phyloP scores from a whole-genome alignment of 139 green algal species.

The Chlamydomonas urium region DNA sequence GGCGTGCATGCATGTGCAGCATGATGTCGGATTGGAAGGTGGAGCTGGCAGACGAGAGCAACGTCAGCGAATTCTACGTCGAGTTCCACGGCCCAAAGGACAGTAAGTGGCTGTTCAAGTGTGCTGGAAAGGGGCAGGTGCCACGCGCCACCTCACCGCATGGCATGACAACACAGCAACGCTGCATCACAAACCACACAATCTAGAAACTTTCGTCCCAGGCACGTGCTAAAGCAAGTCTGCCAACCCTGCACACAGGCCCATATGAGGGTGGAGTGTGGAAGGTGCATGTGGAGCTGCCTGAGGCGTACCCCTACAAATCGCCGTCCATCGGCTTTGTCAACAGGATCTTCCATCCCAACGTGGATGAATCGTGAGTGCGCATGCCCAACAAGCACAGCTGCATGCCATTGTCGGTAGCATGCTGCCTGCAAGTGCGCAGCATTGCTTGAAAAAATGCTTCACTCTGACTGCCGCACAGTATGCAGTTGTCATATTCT shows the following conservation, averaged over 20 bases:
- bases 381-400: not conserved
- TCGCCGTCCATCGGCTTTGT: constrained; percentile 92
- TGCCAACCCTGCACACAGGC: constrained; percentile 16
- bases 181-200: too few relatives aligned
- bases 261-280: constrained; percentile 93
- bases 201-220: too few relatives aligned
- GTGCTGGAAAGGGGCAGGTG: too few relatives aligned
- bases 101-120: constrained; percentile 39
- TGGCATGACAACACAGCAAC: not conserved
- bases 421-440: not conserved
- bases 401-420: not conserved
- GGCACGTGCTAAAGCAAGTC: too few relatives aligned
- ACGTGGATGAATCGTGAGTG: constrained; percentile 89
- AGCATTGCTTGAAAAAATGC: too few relatives aligned
- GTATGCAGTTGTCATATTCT: too few relatives aligned
- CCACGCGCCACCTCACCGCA: too few relatives aligned
- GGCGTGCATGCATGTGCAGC: constrained; percentile 49
- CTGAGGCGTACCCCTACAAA: constrained; percentile 81
- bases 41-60: constrained; percentile 88
- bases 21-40: constrained; percentile 99
- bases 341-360: constrained; percentile 95
- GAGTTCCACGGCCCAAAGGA: constrained; percentile 83
- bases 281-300: constrained; percentile 94
- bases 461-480: too few relatives aligned
- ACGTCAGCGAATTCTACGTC: constrained; percentile 91